phyloP scores from a whole-genome alignment of 2,329 filamentous ascomycete species.

The Samsoniella hepiali region DNA sequence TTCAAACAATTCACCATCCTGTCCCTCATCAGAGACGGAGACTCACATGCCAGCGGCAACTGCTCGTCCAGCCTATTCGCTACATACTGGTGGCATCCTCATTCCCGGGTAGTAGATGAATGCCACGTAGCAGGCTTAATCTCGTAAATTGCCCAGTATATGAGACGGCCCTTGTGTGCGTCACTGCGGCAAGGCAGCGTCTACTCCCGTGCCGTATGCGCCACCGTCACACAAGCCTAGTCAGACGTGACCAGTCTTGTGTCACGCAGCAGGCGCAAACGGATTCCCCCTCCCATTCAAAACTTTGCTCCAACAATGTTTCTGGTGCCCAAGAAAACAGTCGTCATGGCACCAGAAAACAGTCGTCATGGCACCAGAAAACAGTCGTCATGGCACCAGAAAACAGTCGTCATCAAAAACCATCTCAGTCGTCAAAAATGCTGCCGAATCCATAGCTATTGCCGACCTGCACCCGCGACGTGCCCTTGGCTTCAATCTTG shows the following conservation, averaged over 20 bases:
- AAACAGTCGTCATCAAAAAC: neutral
- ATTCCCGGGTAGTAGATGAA: neutral
- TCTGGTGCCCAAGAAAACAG: neutral
- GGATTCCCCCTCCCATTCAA: neutral
- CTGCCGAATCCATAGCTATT: constrained; percentile 13
- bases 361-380: neutral
- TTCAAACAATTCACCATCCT: neutral
- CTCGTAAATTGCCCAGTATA: neutral
- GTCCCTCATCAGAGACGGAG: no score
- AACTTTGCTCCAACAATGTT: neutral
- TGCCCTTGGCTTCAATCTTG: constrained; percentile 9
- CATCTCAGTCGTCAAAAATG: constrained; percentile 7
- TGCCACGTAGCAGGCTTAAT: no score
- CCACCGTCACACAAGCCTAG: neutral
- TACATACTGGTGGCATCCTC: no score
- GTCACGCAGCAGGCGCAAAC: neutral
- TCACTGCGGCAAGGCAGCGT: neutral
- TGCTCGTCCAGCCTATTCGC: no score
- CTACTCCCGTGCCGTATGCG: neutral
- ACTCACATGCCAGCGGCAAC: no score
- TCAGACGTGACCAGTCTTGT: neutral
- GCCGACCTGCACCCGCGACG: constrained; percentile 11
- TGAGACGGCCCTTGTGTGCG: neutral
- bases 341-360: neutral
- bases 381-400: neutral